These are phyloP conservation scores for Globisporangium solare DNA, from an alignment of 352 stramenopile genomes.

Conservation along the genomic window DNA sequence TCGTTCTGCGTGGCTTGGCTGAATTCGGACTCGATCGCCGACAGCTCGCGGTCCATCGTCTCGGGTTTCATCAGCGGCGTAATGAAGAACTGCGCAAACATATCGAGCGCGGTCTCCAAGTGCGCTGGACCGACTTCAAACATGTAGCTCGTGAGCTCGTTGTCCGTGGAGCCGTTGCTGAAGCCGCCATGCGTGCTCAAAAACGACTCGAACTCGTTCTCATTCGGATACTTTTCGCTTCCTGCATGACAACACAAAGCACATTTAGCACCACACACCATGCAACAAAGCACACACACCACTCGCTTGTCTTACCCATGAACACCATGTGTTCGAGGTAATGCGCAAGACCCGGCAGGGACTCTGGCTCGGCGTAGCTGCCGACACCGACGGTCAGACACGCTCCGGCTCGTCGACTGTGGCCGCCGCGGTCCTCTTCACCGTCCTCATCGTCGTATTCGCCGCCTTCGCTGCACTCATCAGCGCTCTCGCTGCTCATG, in stretches of 20 bases:
- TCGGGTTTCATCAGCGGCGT: conserved; percentile 79
- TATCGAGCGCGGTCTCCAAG: conserved; percentile 76
- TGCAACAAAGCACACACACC: background rate
- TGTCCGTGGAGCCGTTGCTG: conserved; percentile 92
- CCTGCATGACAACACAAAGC: conserved; percentile 17
- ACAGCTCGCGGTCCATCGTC: conserved; percentile 76
- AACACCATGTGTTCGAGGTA: conserved; percentile 97
- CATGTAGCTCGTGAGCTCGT: conserved; percentile 91
- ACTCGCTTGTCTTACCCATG: conserved; percentile 63
- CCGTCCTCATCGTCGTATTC: conserved; percentile 33
- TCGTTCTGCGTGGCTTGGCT: conserved; percentile 73
- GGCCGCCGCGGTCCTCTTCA: conserved; percentile 23
- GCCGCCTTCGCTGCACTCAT: conserved; percentile 14
- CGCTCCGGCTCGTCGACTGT: conserved; percentile 41
- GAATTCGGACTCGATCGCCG: conserved; percentile 88
- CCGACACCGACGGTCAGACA: conserved; percentile 68
- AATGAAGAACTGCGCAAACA: conserved; percentile 95
- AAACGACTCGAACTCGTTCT: conserved; percentile 92
- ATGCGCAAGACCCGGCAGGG: conserved; percentile 82
- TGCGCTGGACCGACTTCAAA: conserved; percentile 85
- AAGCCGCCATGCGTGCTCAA: conserved; percentile 86
- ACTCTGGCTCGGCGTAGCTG: conserved; percentile 64
- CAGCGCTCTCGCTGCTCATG: conserved; percentile 16
- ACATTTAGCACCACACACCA: background rate
- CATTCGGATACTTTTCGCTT: conserved; percentile 89